Evolutionary conservation across 495 filamentous ascomycete species (phyloP).

Genomic region (Pseudomonodictys pantanalensis): DNA sequence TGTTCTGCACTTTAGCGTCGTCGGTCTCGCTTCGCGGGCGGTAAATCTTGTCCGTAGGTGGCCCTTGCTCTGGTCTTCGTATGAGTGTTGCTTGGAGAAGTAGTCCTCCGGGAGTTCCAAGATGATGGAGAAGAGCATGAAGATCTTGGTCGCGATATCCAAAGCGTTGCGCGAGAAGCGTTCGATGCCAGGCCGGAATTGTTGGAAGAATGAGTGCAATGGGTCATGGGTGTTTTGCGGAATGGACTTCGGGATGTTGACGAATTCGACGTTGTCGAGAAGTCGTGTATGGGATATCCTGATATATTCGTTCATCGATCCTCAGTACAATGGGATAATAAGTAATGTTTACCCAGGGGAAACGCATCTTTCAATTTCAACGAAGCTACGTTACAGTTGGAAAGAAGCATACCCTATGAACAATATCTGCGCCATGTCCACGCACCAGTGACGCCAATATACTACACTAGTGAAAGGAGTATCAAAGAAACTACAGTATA

Average conservation of each 20-base stretch:
- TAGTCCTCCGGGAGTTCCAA: conserved; percentile 55
- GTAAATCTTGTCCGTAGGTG: conserved; percentile 59
- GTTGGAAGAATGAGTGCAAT: conserved; percentile 51
- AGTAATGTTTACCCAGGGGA: too few species aligned
- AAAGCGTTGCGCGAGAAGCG: conserved; percentile 44
- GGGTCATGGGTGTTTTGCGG: conserved; percentile 52
- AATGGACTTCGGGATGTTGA: conserved; percentile 57
- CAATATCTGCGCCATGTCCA: too few species aligned
- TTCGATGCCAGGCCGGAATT: conserved; percentile 51
- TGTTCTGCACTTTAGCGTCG: conserved; percentile 43
- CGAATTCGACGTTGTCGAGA: conserved; percentile 55
- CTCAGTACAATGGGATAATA: too few species aligned
- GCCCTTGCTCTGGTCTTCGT: conserved; percentile 47
- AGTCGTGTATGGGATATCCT: too few species aligned
- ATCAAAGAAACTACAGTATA: too few species aligned
- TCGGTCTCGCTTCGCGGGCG: conserved; percentile 47
- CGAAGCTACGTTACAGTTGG: too few species aligned
- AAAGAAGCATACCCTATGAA: too few species aligned
- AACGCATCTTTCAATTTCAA: too few species aligned
- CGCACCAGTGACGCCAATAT: too few species aligned
- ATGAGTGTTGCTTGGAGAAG: conserved; percentile 51
- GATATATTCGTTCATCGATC: too few species aligned
- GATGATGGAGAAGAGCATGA: conserved; percentile 49
- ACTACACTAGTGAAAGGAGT: too few species aligned
- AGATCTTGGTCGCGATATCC: conserved; percentile 38